Evolutionary conservation across 306 rosid species (phyloP).

Genomic region (Rubus idaeus): DNA sequence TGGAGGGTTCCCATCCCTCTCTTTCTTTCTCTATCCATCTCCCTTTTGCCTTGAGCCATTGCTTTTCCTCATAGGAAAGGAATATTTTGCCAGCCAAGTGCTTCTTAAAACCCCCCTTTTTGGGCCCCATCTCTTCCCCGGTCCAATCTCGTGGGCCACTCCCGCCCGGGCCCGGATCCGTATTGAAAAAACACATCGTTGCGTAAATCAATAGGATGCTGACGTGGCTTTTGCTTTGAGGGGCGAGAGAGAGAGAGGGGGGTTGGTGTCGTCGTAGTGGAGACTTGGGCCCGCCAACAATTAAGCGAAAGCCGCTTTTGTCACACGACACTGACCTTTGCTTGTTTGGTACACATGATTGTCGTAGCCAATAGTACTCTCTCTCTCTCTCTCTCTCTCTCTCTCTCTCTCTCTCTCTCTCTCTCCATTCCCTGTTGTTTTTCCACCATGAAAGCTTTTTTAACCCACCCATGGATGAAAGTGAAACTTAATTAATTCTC

Average conservation of each 20-base stretch:
- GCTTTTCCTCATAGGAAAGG: constrained; percentile 79
- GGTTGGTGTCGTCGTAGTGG: constrained; percentile 70
- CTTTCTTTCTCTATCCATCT: not conserved
- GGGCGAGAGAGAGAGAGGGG: constrained; percentile 1
- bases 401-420: constrained; percentile 57
- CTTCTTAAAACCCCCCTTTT: constrained; percentile 29
- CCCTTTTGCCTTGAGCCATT: constrained; percentile 56
- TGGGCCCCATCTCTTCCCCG: constrained; percentile 52
- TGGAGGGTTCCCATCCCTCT: constrained; percentile 57
- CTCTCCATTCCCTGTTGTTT: constrained; percentile 34
- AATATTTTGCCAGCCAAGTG: constrained; percentile 47
- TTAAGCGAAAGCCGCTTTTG: constrained; percentile 52
- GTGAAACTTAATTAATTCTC: constrained; percentile 27
- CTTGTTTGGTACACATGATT: constrained; percentile 65
- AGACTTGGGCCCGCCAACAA: constrained; percentile 52
- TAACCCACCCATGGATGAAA: constrained; percentile 55
- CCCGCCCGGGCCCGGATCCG: constrained; percentile 49
- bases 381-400: constrained; percentile 38
- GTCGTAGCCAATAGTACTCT: constrained; percentile 28
- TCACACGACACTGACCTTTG: constrained; percentile 44
- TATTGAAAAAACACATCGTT: constrained; percentile 32
- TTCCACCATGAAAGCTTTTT: constrained; percentile 62
- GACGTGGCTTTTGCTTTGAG: constrained; percentile 64
- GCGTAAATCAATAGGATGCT: constrained; percentile 66
- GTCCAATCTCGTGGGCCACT: constrained; percentile 81